Conservation (phyloP, 176 grass and related monocot species). For the Hordeum vulgare region MorexV3_pseudomolecules_assembly NC_058521.1:106526348-106526847, state of each 20-base stretch:
- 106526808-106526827: neutral
- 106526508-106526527: too few relatives aligned
- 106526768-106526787: neutral
- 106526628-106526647: too few relatives aligned
- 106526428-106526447: neutral
- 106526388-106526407: neutral
- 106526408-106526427: neutral
- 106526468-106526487: neutral
- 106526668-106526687: too few relatives aligned
- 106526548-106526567: too few relatives aligned
- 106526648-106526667: too few relatives aligned
- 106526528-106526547: too few relatives aligned
- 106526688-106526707: neutral
- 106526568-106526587: too few relatives aligned
- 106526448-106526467: neutral
- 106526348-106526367: neutral
- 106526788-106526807: conserved; percentile 10
- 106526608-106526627: too few relatives aligned
- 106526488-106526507: neutral
- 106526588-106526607: too few relatives aligned
- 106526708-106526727: neutral
- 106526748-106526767: neutral
- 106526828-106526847: conserved; percentile 31
- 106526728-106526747: neutral
- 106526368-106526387: neutral